Base-by-base conservation (phyloP, 129 eudicot genomes). In the Helianthus tuberosus region DNA sequence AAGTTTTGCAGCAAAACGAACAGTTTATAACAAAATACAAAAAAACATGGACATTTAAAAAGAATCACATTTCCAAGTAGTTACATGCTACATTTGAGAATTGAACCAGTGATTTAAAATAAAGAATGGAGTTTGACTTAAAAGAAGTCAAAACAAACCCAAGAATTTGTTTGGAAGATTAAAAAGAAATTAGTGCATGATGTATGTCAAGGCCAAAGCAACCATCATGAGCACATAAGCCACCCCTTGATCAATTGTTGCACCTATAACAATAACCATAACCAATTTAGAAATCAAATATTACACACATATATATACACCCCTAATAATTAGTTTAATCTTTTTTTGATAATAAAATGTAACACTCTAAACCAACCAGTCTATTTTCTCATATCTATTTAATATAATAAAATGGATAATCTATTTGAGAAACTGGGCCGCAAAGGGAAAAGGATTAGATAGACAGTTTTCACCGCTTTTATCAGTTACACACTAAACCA, bases 191-290 rank as follows among this genome's bases (percentile, higher is more conserved):
- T 77, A 77, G 16, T 77, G 82, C 64, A 77, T 77, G 72, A 77
- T 77, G 82, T 77, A 77, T n/a, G 82, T 77, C 66, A 77, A 78
- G 47, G 82, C 82, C 82, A 78, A 71, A 64, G 82, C 77, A 63
- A 78, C 67, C 82, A 78, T 55, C 82, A 78, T 71, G 67, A 78
- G 82, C 16, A 64, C 82, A 78, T 78, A 78, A 71, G 82, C 82
- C 60, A 78, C 82, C 20, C 77, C 82, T 78, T 78, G 82, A 71
- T 78, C 82, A 71, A 78, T 64, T 71, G 82, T 78, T 71, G 77
- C 77, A 58, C 82, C 82, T 78, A 14, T 52, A 50, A 1, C 63
- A 20, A 69, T 38, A 38, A 43, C 46, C 72, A 70, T 29, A 12
- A 3, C 17, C 58, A 50, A 49, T 44, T 35, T n/a, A 29, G 8